Conservation (phyloP, 768 basidiomycete species). For the Lactarius indigo region DNA sequence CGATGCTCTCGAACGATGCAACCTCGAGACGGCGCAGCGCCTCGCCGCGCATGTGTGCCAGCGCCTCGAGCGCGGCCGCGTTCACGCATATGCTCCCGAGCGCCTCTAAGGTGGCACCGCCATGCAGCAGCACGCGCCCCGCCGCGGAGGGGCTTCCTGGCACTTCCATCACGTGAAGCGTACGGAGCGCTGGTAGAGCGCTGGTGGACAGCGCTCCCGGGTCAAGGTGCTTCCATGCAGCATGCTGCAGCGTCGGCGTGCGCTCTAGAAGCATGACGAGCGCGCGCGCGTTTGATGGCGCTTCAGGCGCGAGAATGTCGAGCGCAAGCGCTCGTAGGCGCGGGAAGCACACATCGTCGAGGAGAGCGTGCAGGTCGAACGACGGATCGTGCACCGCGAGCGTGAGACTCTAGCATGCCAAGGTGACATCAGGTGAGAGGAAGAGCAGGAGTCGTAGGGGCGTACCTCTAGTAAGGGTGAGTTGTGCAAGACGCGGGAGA, state of each 20-base stretch:
- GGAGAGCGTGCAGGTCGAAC: background rate
- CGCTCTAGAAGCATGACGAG: no score
- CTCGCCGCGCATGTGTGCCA: background rate
- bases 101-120: background rate
- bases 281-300: background rate
- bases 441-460: background rate
- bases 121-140: background rate
- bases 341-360: constrained; percentile 3
- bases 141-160: background rate
- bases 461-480: constrained; percentile 9
- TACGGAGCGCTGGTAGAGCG: constrained; percentile 24
- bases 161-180: background rate
- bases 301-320: background rate
- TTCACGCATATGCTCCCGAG: background rate
- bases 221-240: background rate
- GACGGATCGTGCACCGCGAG: constrained; percentile 35
- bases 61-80: background rate
- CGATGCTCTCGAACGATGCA: background rate
- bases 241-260: no score
- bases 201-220: background rate
- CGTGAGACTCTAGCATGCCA: constrained; percentile 2
- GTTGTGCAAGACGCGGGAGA: constrained; percentile 1
- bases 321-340: background rate
- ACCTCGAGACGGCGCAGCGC: background rate
- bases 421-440: background rate